Evolutionary conservation across 1,284 basidiomycete species (phyloP).

Genomic region (Tilletia indica): DNA sequence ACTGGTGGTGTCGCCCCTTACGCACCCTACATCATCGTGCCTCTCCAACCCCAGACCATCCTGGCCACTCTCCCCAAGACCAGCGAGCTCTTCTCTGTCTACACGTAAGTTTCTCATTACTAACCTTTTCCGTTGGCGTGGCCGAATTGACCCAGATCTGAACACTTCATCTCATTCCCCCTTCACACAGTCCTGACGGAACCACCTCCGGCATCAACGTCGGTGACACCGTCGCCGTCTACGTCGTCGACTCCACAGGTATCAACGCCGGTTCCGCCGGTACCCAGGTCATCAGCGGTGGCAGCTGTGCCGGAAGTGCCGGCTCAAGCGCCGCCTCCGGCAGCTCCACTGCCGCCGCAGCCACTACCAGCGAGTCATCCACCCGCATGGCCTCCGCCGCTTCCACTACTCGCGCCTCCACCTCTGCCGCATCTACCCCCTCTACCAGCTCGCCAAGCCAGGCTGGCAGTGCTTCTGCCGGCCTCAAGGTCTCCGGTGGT

Average conservation of each 20-base stretch:
- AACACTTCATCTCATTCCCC: background rate
- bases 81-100: slow-evolving; percentile 1
- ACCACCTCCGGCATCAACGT: background rate
- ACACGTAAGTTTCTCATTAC: background rate
- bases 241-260: background rate
- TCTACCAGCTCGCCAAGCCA: background rate
- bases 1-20: slow-evolving; percentile 3
- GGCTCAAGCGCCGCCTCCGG: slow-evolving; percentile 14
- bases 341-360: slow-evolving; percentile 12
- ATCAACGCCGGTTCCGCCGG: background rate
- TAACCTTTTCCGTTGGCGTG: background rate
- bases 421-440: background rate
- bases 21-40: slow-evolving; percentile 4
- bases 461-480: background rate
- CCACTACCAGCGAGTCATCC: slow-evolving; percentile 17
- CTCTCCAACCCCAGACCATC: background rate
- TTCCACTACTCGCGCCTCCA: slow-evolving; percentile 1
- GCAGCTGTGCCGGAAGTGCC: background rate
- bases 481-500: slow-evolving; percentile 13
- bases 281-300: background rate
- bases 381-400: slow-evolving; percentile 24
- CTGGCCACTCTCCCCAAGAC: background rate
- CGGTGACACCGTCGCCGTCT: slow-evolving; percentile 8
- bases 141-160: background rate
- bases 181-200: slow-evolving; percentile 2